Conservation (phyloP, 306 rosid genomes). For the Malus fusca region DNA sequence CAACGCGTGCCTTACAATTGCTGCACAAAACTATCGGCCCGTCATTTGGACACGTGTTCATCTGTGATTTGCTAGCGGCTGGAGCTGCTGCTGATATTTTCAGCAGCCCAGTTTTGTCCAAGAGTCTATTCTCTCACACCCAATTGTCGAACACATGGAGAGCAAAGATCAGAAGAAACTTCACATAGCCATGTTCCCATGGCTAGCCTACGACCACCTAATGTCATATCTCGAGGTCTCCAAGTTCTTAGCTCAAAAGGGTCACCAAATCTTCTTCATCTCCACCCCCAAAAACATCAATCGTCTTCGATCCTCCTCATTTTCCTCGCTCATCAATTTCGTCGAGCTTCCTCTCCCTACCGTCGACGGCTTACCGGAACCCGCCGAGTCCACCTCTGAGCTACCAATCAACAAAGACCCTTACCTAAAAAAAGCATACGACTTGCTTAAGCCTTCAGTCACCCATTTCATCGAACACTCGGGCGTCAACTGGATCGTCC, state of each 20-base stretch:
- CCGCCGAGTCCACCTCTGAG: slow-evolving; percentile 22
- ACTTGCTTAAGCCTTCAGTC: slow-evolving; percentile 5
- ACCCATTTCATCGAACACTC: not conserved
- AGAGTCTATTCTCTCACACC: no score
- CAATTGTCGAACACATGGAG: not conserved
- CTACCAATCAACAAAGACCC: slow-evolving; percentile 7
- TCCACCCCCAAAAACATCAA: slow-evolving; percentile 26
- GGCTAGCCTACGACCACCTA: slow-evolving; percentile 22
- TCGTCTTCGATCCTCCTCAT: not conserved
- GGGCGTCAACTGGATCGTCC: slow-evolving; percentile 11
- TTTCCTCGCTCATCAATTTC: not conserved
- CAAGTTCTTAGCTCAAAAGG: slow-evolving; percentile 23
- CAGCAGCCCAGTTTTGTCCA: no score
- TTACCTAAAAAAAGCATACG: slow-evolving; percentile 17
- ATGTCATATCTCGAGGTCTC: slow-evolving; percentile 17
- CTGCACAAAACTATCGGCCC: no score
- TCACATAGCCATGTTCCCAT: slow-evolving; percentile 17
- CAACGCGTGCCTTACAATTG: no score
- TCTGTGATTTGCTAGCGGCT: no score
- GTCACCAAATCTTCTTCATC: slow-evolving; percentile 20
- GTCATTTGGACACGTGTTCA: no score
- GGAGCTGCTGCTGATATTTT: no score
- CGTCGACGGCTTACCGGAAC: slow-evolving; percentile 2
- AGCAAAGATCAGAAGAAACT: not conserved
- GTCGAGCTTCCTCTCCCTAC: slow-evolving; percentile 13